Evolutionary conservation across 1,284 basidiomycete species (phyloP).

Genomic region (Ceratobasidium sp.): DNA sequence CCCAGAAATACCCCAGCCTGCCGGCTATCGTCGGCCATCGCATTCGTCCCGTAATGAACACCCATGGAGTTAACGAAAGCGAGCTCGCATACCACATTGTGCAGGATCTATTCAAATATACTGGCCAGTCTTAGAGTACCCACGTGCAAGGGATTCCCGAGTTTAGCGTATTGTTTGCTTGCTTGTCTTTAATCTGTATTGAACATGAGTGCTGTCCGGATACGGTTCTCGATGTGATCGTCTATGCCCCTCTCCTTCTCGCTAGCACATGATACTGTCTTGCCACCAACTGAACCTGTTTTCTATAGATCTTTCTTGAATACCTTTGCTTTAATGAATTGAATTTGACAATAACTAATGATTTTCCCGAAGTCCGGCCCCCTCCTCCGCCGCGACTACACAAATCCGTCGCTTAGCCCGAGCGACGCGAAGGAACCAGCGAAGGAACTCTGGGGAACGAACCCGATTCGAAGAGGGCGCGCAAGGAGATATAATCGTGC

Average conservation of each 20-base stretch:
- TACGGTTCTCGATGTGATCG: slow-evolving; percentile 24
- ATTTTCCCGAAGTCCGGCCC: slow-evolving; percentile 37
- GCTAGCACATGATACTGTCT: not conserved
- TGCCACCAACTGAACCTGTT: slow-evolving; percentile 6
- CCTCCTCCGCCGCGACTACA: slow-evolving; percentile 1
- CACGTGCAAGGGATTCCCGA: not conserved
- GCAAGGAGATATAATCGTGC: slow-evolving; percentile 35
- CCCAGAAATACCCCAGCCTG: slow-evolving; percentile 34
- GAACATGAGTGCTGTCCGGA: slow-evolving; percentile 31
- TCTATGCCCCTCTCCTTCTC: slow-evolving; percentile 2
- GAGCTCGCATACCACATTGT: slow-evolving; percentile 35
- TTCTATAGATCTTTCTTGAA: slow-evolving; percentile 28
- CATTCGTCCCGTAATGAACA: slow-evolving; percentile 29
- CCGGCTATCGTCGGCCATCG: slow-evolving; percentile 33
- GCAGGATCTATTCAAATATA: slow-evolving; percentile 33
- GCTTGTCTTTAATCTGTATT: slow-evolving; percentile 15
- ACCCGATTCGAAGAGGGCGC: not conserved
- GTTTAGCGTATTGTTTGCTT: slow-evolving; percentile 17
- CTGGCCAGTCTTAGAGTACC: slow-evolving; percentile 11
- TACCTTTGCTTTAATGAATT: slow-evolving; percentile 15
- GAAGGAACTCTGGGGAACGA: slow-evolving; percentile 4
- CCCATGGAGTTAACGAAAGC: slow-evolving; percentile 36
- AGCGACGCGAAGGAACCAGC: slow-evolving; percentile 17
- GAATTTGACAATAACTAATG: slow-evolving; percentile 15
- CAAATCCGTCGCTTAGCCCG: slow-evolving; percentile 38